Base-by-base conservation (phyloP, 2,329 filamentous ascomycete species). In the Colletotrichum caudatum region DNA sequence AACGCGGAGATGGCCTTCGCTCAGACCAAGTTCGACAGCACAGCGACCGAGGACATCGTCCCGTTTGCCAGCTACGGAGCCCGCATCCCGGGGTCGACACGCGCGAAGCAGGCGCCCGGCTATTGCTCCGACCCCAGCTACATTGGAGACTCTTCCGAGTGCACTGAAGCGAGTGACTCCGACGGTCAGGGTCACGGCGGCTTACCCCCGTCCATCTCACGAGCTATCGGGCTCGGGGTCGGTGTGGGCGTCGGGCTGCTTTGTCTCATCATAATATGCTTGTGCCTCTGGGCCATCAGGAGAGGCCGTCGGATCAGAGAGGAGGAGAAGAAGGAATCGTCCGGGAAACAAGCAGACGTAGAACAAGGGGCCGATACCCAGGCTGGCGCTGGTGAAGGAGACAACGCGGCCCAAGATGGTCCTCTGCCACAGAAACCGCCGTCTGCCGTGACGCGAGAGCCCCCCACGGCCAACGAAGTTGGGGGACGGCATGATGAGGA, bases 1-100 rank as follows among this genome's bases (percentile, higher is more conserved):
- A 80, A 80, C 72, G 56, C 69, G n/a, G 78, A 80, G 60, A 64
- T 81, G 3, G 79, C 78, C 46, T 33, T 81, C 14, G 80, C 79
- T 1, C 76, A 76, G 0, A 72, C 76, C 72, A 78, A 74, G 64
- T 76, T 78, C 11, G 64, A 66, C n/a, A 65, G 73, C 33, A 71
- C 63, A 5, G 60, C 63, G 3, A 54, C 70, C 14, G 72, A 75
- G 16, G 74, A 75, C 44, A 72, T 81, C 11, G 73, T 79, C 12
- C 39, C 76, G 5, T 81, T 81, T 54, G 66, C 71, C 9, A 72
- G 23, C 51, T 77, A 76, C 16, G 76, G 74, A 0, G 77, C 77
- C n/a, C 39, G 61, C 14, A 69, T 77, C 9, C 80, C 80, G 11
- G 75, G 69, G 8, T 75, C 79, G 5, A 76, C 74, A 11, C 20